phyloP scores from a whole-genome alignment of 345 rosid genomes.

The Microcos paniculata region DNA sequence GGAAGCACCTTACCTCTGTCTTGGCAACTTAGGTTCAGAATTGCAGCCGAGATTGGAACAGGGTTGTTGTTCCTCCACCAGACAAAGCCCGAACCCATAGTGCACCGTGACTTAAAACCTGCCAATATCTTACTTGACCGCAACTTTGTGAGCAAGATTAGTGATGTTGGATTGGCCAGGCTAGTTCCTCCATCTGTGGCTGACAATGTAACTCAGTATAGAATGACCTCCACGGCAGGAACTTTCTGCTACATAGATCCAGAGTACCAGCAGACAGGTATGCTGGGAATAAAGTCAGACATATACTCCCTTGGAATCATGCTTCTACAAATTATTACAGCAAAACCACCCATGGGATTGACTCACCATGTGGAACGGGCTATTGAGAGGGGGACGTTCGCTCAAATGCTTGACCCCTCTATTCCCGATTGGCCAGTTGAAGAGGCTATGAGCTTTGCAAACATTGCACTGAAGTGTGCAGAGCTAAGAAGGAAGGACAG shows the following conservation, averaged over 20 bases:
- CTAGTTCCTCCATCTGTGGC: conserved; percentile 83
- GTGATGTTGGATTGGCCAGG: conserved; percentile 89
- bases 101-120: conserved; percentile 86
- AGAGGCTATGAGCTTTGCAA: conserved; percentile 63
- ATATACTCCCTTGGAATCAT: conserved; percentile 79
- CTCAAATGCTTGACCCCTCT: conserved; percentile 59
- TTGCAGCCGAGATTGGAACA: conserved; percentile 84
- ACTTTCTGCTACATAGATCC: conserved; percentile 94
- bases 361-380: conserved; percentile 65
- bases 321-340: conserved; percentile 72
- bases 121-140: conserved; percentile 81
- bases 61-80: conserved; percentile 82
- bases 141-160: conserved; percentile 86
- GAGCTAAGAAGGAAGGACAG: conserved; percentile 80
- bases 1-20: conserved; percentile 66
- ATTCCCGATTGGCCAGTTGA: conserved; percentile 78
- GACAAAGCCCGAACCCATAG: conserved; percentile 87
- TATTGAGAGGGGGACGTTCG: conserved; percentile 56
- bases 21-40: conserved; percentile 80
- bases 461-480: conserved; percentile 63
- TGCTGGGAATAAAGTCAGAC: conserved; percentile 84
- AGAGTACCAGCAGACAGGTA: conserved; percentile 91
- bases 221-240: conserved; percentile 86
- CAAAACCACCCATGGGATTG: conserved; percentile 76
- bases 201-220: conserved; percentile 75